Evolutionary conservation across 1,139 yeast genomes (phyloP), one percentile per base, ranked within the genome.

Genomic region (Ogataea hybrid): DNA sequence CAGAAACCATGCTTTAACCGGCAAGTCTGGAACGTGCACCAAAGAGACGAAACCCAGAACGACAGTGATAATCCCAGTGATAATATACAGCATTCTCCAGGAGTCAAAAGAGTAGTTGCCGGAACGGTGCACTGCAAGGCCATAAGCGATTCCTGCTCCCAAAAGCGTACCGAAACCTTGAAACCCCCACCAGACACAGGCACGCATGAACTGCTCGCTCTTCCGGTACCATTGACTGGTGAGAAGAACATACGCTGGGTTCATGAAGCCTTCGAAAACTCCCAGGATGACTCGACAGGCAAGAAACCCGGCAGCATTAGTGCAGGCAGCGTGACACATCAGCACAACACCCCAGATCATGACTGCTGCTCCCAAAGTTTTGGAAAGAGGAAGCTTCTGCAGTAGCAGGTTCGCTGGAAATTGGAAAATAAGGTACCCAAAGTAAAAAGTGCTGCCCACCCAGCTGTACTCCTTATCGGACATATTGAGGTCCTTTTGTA

Each of bases 211-310:
- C 46, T 75, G 80, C 52, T 78, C 84, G 11, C 70, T 67, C 45
- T 71, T 69, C 21, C 66, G 69, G 56, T 74, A 78, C 67, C 77
- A 79, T 64, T 74, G 77, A 11, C 77, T 68, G 6, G 79, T 73
- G 25, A 81, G 65, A 18, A 81, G 70, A 23, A 80, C 74, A 51
- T 77, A 74, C 0, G 81, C 81, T 2, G 84, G 86, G 15, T 81
- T 74, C 43, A 76, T 65, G 4, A 77, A 68, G 37, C 76, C 68
- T 56, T 82, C 88, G 35, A 78, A 67, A 41, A 71, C 58, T 1
- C 88, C 89, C 25, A 80, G 52, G 25, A 74, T 49, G 8, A 71
- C 67, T 50, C 79, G 62, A 32, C 70, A 57, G 2, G 67, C 61
- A 27, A 68, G 56, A 34, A 73, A 62, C 0, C 68, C 64, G 16